Evolutionary conservation across 257 asterid species (phyloP), one percentile per base, ranked within the genome.

Genomic region (Perilla frutescens): DNA sequence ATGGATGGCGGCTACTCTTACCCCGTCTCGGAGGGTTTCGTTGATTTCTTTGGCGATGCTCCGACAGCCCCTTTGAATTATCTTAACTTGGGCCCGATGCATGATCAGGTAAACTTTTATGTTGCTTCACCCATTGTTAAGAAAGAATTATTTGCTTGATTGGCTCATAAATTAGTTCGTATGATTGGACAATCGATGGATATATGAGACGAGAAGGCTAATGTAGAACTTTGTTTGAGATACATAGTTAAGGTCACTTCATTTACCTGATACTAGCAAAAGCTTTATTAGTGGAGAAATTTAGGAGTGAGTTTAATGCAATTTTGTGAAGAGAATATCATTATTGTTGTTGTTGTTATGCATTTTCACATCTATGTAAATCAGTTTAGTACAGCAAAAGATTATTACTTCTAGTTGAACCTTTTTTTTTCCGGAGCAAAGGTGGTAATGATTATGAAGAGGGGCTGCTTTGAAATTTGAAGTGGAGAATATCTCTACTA

Each of bases 1-100:
- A 74, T 84, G 77, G 84, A 84, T 40, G 40, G 72, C 8, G 89
- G 92, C 49, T 90, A 72, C 77, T 83, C 87, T 53, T 90, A 87
- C 79, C 85, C 87, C 51, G 80, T 80, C 29, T 66, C 91, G 5
- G 87, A 85, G 71, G 81, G 84, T 71, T 88, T 79, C 57, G 66
- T 78, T 73, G 87, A 77, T 75, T 87, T 76, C 73, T 87, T 84
- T 53, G 90, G 81, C 13, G 85, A 84, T 47, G 82, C 67, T 77
- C 56, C 93, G 8, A 60, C 86, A 11, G 77, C 81, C 61, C 87
- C 91, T 15, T 72, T 75, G 57, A 90, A 81, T 53, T 91, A 91
- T 79, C 70, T 72, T 76, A 83, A 80, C 69, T 81, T 84, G 77
- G 84, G 79, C 44, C 82, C 68, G 62, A 74, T 85, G 83, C 90